Base-by-base conservation (phyloP, 2,329 filamentous ascomycete species). In the Cladophialophora bantiana region DNA sequence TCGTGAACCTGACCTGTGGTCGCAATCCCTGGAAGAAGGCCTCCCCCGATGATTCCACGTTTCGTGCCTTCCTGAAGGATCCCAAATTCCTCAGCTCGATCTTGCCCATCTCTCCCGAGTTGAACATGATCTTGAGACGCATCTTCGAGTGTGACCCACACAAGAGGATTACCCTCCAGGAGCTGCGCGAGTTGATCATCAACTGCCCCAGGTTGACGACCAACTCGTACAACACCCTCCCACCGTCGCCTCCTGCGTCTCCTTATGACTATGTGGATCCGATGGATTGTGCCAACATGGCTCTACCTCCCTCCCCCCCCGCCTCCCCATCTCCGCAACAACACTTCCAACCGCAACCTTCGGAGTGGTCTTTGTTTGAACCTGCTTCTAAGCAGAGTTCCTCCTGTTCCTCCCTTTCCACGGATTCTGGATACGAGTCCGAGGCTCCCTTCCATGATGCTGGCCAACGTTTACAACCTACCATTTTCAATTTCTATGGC, bases 11-110 rank as follows among this genome's bases (percentile, higher is more conserved):
- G 73, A 96, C 93, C 59, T 99, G 95, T 82, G 95, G 95, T 77
- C 93, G 95, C 78, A 99, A 99, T 81, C 95, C 95, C 67, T 99
- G 95, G 95, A 98, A 98, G 83, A 91, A 95, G 78, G 95, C 95
- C 69, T 97, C 93, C 12, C 84, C 88, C 73, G 93, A 97, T 78
- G 95, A 99, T 80, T 93, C 93, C 71, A 98, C 95, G 54, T 99
- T 98, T 86, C 88, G 91, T 75, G 94, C 94, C 62, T 98, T 91
- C 81, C 86, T 91, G 73, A 90, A 90, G 83, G 93, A 93, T 76
- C 88, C 88, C 68, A 89, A 90, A 76, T 99, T 98, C 79, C 83
- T 99, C 72, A 91, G 93, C 83, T 91, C 93, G 69, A 99, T 99
- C 74, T 86, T 99, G 65, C 94, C 95, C 26, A 82, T 99, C 75